A percentile compares a stretch with the other conserved stretches of the same genome.
phyloP scores from a whole-genome alignment of 345 rosid genomes.

The Toxicodendron radicans region DNA sequence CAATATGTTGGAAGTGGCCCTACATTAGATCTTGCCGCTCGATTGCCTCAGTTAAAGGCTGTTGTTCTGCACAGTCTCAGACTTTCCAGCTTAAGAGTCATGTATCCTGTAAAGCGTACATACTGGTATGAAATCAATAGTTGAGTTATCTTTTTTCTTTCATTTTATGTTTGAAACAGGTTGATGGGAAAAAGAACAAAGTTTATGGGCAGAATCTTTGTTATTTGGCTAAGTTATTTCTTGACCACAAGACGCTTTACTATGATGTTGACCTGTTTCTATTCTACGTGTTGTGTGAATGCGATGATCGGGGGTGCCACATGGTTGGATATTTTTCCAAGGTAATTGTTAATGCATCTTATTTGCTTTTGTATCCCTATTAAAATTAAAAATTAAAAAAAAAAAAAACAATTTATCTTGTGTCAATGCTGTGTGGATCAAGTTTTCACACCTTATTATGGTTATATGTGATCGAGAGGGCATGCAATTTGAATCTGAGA shows the following conservation, averaged over 20 bases:
- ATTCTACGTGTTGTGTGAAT: conserved; percentile 90
- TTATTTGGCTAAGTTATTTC: conserved; percentile 93
- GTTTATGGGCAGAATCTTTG: conserved; percentile 99
- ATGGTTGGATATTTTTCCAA: conserved; percentile 99
- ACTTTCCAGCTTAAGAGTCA: conserved; percentile 93
- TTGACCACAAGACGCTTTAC: conserved; percentile 98
- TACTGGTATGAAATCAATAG: conserved; percentile 99
- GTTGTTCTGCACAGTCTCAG: conserved; percentile 95
- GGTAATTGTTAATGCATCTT: conserved; percentile 43
- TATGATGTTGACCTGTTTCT: conserved; percentile 96
- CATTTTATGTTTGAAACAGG: conserved; percentile 31
- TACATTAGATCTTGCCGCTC: conserved; percentile 85
- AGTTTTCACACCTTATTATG: background rate
- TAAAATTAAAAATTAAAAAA: too few relatives aligned
- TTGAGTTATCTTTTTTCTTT: too few relatives aligned
- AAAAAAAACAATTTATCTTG: too few relatives aligned
- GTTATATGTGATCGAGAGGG: background rate
- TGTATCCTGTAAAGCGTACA: conserved; percentile 96
- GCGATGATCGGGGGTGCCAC: conserved; percentile 99
- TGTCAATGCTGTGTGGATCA: too few relatives aligned
- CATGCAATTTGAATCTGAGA: background rate
- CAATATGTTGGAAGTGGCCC: conserved; percentile 99
- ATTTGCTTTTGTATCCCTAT: background rate
- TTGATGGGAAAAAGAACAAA: conserved; percentile 97
- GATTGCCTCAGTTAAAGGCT: conserved; percentile 73